phyloP scores from a whole-genome alignment of 2,329 filamentous ascomycete genomes.

The Pseudogymnoascus sp. region DNA sequence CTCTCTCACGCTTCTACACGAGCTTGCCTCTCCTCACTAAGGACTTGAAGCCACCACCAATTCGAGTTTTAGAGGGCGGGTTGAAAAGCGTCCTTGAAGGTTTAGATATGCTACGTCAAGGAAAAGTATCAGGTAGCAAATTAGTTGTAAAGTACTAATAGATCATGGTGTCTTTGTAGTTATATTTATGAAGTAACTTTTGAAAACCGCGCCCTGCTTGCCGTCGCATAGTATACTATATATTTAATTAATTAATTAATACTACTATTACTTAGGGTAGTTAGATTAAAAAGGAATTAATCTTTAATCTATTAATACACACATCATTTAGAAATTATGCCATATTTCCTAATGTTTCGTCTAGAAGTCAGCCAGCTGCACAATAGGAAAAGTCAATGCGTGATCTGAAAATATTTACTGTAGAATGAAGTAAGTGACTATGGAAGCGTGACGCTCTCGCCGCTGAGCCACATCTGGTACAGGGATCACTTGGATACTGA shows the following conservation, averaged over 20 bases:
- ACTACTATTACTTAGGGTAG: neutral
- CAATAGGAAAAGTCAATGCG: neutral
- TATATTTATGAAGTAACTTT: neutral
- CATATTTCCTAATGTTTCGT: neutral
- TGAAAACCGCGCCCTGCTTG: neutral
- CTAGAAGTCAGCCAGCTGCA: neutral
- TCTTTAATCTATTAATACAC: neutral
- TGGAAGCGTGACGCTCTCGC: neutral
- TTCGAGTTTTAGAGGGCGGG: slow-evolving; percentile 13
- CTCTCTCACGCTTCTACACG: slow-evolving; percentile 21
- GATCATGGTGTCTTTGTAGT: neutral
- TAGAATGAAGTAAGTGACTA: neutral
- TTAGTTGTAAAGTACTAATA: slow-evolving; percentile 18
- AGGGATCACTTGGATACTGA: neutral
- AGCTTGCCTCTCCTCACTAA: slow-evolving; percentile 16
- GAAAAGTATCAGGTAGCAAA: slow-evolving; percentile 22
- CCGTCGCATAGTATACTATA: too few species aligned
- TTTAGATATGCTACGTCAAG: slow-evolving; percentile 18
- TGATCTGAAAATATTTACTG: neutral
- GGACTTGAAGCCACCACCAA: neutral
- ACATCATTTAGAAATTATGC: neutral
- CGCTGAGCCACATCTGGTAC: neutral
- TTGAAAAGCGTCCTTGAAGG: slow-evolving; percentile 18
- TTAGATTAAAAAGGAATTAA: neutral
- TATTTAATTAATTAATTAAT: neutral